Base-by-base conservation (phyloP, 2,329 filamentous ascomycete species). In the Fusarium tricinctum region DNA sequence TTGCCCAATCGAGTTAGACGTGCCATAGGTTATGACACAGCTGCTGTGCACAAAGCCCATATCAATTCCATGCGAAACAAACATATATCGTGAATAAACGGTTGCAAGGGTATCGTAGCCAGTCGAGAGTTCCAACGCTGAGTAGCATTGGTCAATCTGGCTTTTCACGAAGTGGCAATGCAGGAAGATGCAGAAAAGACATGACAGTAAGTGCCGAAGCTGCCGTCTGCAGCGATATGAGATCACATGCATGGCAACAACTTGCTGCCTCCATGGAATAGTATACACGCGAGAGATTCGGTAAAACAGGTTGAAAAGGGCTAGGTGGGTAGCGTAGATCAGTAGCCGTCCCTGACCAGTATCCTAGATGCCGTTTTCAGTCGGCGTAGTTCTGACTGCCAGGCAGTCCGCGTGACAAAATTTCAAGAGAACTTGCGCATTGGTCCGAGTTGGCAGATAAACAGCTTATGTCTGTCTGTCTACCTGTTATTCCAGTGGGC, bases 271-370 rank as follows among this genome's bases (percentile, higher is more conserved):
- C 17, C 33, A 17, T 47, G 30, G 43, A 47, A 32, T 26, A 20
- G 13, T 35, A 35, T n/a, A 35, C 10, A 8, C 26, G 26, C 9
- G 26, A 10, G 26, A 28, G 26, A 28, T 28, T 30, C 28, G 28
- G 13, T 12, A 12, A 30, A 30, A 30, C 28, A 14, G 30, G 30
- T 30, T 35, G 40, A 54, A 56, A 63, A 57, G 48, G 40, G 32
- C 28, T 39, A 13, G 46, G 19, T 40, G 30, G 42, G 46, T 50
- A 66, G 42, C 45, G 47, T 53, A 69, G 66, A 66, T 69, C 66
- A 51, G 40, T 28, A 20, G 45, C 38, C 55, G 35, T 45, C 30
- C 30, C 39, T 30, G 28, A 13, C 28, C 20, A 43, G 30, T 15
- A 33, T 33, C 14, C 7, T 15, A 15, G 30, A 8, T 14, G 14